Evolutionary conservation across 2,329 filamentous ascomycete species (phyloP).

Genomic region (Fusarium sororula): DNA sequence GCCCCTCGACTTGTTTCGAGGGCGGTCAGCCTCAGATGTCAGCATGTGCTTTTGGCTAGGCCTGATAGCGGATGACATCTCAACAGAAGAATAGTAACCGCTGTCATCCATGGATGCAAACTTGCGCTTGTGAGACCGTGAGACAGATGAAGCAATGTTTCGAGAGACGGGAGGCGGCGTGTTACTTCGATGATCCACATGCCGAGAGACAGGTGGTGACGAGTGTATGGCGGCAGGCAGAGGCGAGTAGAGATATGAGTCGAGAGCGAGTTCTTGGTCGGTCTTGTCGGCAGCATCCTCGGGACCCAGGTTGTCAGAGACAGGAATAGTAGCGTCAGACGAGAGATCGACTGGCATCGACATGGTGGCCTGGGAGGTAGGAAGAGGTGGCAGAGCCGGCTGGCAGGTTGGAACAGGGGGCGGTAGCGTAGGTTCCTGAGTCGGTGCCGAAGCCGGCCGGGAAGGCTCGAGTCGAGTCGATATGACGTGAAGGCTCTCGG

Average conservation of each 20-base stretch:
- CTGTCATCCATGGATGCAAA: conserved; percentile 86
- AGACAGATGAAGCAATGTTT: conserved; percentile 69
- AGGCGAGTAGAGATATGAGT: conserved; percentile 74
- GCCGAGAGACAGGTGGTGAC: conserved; percentile 82
- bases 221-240: conserved; percentile 79
- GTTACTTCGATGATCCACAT: conserved; percentile 67
- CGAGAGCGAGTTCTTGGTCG: conserved; percentile 51
- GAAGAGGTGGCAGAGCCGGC: conserved; percentile 52
- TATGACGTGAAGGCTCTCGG: conserved; percentile 68
- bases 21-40: conserved; percentile 83
- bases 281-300: conserved; percentile 59
- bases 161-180: conserved; percentile 79
- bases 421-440: conserved; percentile 60
- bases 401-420: conserved; percentile 53
- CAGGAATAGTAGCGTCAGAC: conserved; percentile 80
- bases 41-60: conserved; percentile 73
- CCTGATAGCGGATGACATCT: conserved; percentile 82
- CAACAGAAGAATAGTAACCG: conserved; percentile 95
- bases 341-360: conserved; percentile 67
- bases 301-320: conserved; percentile 70
- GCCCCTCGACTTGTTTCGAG: conserved; percentile 79
- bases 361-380: conserved; percentile 50
- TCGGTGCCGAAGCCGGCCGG: conserved; percentile 49
- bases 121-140: conserved; percentile 78
- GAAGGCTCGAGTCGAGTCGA: conserved; percentile 64